Percentiles rank a stretch among this genome's conserved stretches.
phyloP scores from a whole-genome alignment of 495 filamentous ascomycete species.

The Hamigera avellanea region DNA sequence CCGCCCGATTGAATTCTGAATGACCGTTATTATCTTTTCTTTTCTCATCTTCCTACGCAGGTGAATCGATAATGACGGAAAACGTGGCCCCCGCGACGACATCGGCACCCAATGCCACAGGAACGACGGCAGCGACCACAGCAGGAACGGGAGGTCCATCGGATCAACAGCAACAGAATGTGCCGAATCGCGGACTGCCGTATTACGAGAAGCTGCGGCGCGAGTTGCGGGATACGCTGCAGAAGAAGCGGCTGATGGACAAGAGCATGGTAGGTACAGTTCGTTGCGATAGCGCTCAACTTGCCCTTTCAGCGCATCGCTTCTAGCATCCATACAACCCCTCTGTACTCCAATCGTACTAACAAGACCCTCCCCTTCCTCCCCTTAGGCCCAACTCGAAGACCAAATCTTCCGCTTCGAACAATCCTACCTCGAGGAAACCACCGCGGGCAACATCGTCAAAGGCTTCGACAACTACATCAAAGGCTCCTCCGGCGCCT shows the following conservation, averaged over 20 bases:
- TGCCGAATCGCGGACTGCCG: slow-evolving; percentile 39
- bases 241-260: slow-evolving; percentile 56
- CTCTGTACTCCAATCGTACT: no score
- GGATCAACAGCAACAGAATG: slow-evolving; percentile 12
- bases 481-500: slow-evolving; percentile 53
- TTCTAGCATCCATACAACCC: no score
- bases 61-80: slow-evolving; percentile 39
- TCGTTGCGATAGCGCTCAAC: background rate
- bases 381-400: slow-evolving; percentile 61
- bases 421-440: slow-evolving; percentile 81
- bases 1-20: no score
- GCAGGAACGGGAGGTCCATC: background rate
- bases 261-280: slow-evolving; percentile 45
- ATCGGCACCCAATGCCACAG: slow-evolving; percentile 5
- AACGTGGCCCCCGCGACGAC: slow-evolving; percentile 32
- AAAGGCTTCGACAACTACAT: slow-evolving; percentile 96
- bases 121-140: background rate
- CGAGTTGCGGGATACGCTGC: slow-evolving; percentile 54
- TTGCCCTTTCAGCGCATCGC: no score
- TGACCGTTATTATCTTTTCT: no score
- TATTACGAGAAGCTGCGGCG: slow-evolving; percentile 66
- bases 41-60: no score
- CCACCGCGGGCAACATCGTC: slow-evolving; percentile 86
- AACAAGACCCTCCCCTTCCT: no score
- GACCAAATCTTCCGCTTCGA: slow-evolving; percentile 79